A percentile compares a stretch with the other conserved stretches of the same genome.
Evolutionary conservation across 1,139 yeast genomes (phyloP).

Genomic region (Lipomyces yarrowii): DNA sequence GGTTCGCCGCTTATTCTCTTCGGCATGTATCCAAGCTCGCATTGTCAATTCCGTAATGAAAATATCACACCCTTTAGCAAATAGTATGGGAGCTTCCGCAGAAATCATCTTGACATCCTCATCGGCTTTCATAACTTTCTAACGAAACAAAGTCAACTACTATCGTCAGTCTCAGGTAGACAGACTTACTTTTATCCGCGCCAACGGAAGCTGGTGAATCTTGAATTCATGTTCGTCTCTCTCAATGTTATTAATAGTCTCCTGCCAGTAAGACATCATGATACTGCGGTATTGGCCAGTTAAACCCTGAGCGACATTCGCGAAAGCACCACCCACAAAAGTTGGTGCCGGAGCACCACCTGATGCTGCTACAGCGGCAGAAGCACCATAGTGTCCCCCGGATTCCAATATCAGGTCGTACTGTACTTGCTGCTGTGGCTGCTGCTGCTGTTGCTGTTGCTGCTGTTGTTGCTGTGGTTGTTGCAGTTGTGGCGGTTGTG

Average conservation of each 20-base stretch:
- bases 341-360: conserved; percentile 33
- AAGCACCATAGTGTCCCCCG: conserved; percentile 33
- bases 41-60: conserved; percentile 94
- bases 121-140: conserved; percentile 93
- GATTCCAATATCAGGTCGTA: conserved; percentile 30
- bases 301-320: conserved; percentile 92
- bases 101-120: conserved; percentile 96
- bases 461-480: conserved; percentile 13
- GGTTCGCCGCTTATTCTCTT: conserved; percentile 91
- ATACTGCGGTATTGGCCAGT: conserved; percentile 78
- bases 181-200: conserved; percentile 66
- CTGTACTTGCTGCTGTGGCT: conserved; percentile 23
- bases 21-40: conserved; percentile 99
- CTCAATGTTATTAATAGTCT: conserved; percentile 86
- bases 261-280: conserved; percentile 98
- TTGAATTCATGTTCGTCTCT: conserved; percentile 89
- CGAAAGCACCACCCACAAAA: conserved; percentile 67
- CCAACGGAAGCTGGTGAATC: conserved; percentile 90
- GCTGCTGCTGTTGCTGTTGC: conserved; percentile 5
- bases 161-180: not conserved
- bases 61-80: conserved; percentile 97
- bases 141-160: not conserved
- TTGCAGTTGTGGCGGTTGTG: conserved; percentile 6
- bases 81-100: conserved; percentile 95
- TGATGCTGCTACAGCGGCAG: conserved; percentile 32